Percentiles rank a stretch among this genome's conserved stretches.
These are phyloP conservation scores for Quercus gilva DNA, from an alignment of 306 rosid genomes.

Conservation along the genomic window DNA sequence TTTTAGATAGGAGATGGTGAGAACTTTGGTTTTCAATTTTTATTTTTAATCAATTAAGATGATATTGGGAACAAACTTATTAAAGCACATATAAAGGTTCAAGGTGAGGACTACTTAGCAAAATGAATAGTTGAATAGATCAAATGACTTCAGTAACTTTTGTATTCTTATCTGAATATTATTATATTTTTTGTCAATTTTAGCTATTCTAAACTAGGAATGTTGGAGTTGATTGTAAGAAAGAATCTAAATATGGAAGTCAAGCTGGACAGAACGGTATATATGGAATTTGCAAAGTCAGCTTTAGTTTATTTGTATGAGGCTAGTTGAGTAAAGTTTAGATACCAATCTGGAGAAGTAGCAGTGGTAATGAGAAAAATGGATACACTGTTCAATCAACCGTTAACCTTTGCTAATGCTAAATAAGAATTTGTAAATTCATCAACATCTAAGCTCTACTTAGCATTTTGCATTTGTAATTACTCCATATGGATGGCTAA, in stretches of 20 bases:
- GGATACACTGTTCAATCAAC: not conserved
- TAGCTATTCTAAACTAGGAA: not conserved
- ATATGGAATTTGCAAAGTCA: not conserved
- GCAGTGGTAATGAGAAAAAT: not conserved
- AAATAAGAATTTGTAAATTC: not conserved
- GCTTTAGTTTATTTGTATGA: not conserved
- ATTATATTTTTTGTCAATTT: not conserved
- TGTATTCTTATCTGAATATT: not conserved
- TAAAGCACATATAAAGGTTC: not conserved
- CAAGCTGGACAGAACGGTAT: not conserved
- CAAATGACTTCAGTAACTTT: not conserved
- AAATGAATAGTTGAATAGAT: not conserved
- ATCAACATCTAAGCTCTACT: not conserved
- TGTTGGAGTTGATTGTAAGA: not conserved
- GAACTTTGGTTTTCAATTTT: not conserved
- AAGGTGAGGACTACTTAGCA: not conserved
- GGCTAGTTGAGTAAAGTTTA: not conserved
- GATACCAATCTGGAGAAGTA: not conserved
- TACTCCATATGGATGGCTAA: conserved; percentile 7
- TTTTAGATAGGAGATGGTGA: not conserved
- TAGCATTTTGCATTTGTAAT: not conserved
- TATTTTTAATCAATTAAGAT: not conserved
- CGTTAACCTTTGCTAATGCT: not conserved
- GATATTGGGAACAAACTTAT: not conserved
- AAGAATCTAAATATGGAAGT: not conserved